These are phyloP conservation scores for Aspergillus flavus DNA, from an alignment of 2,329 filamentous ascomycete genomes.

Conservation along the genomic window DNA sequence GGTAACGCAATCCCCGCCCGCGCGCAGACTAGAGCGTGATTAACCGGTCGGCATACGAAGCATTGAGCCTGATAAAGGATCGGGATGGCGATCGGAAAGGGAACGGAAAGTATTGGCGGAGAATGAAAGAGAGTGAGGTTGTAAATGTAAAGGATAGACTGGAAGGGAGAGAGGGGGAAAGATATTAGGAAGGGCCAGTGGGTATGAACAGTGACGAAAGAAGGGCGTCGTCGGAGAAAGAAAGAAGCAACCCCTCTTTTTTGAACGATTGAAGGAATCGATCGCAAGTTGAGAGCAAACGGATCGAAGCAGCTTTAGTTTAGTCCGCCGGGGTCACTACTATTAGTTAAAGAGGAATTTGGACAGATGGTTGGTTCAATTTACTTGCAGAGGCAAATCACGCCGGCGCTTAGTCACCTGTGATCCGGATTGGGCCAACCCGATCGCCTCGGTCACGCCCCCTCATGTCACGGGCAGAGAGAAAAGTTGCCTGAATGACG, in stretches of 20 bases:
- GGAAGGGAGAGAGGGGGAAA: slow-evolving; percentile 4
- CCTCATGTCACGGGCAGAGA: slow-evolving; percentile 1
- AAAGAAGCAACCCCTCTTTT: slow-evolving; percentile 12
- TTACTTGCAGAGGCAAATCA: slow-evolving; percentile 5
- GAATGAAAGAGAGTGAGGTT: slow-evolving; percentile 7
- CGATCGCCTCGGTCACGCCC: slow-evolving; percentile 5
- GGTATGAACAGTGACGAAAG: slow-evolving; percentile 8
- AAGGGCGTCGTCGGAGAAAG: slow-evolving; percentile 5
- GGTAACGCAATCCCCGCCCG: slow-evolving; percentile 27
- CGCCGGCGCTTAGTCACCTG: slow-evolving; percentile 9
- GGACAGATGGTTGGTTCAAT: slow-evolving; percentile 2
- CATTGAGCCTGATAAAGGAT: slow-evolving; percentile 18
- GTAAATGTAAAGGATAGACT: slow-evolving; percentile 13
- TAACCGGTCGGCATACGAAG: slow-evolving; percentile 22
- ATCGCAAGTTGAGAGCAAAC: neutral
- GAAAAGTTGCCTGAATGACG: neutral
- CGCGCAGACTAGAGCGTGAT: slow-evolving; percentile 22
- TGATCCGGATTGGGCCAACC: slow-evolving; percentile 6
- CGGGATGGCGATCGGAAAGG: slow-evolving; percentile 6
- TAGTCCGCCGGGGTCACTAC: slow-evolving; percentile 1
- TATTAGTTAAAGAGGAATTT: neutral
- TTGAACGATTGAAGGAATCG: slow-evolving; percentile 5
- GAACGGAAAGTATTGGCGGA: slow-evolving; percentile 9
- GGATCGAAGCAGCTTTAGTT: slow-evolving; percentile 2
- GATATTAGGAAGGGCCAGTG: neutral